Evolutionary conservation across 2,329 filamentous ascomycete genomes (phyloP).

Genomic region (Fusarium nisikadoi): DNA sequence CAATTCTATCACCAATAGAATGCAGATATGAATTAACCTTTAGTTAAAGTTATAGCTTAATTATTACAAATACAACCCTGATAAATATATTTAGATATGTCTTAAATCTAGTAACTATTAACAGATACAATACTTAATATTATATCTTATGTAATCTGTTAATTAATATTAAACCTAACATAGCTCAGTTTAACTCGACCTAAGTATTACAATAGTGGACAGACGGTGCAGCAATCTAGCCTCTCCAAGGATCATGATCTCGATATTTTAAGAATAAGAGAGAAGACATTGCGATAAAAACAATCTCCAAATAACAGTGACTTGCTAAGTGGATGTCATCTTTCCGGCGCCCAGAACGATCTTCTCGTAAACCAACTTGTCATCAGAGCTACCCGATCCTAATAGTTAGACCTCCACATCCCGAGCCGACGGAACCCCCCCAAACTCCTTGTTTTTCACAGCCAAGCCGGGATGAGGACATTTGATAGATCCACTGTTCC

Average conservation of each 20-base stretch:
- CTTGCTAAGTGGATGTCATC: rapidly evolving
- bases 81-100: too few species aligned
- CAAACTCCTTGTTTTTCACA: neutral
- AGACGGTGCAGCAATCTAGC: too few species aligned
- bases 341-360: neutral
- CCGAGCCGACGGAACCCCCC: neutral
- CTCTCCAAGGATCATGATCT: neutral
- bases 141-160: too few species aligned
- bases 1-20: too few species aligned
- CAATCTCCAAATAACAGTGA: rapidly evolving
- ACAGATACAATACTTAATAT: too few species aligned
- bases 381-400: neutral
- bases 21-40: too few species aligned
- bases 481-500: neutral
- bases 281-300: neutral
- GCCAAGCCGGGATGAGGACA: neutral
- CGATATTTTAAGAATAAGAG: neutral
- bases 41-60: too few species aligned
- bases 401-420: neutral
- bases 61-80: too few species aligned
- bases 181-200: too few species aligned
- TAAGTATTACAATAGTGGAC: too few species aligned
- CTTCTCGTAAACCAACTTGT: neutral
- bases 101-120: too few species aligned
- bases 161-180: too few species aligned